phyloP scores from a whole-genome alignment of 352 stramenopile species.

The Detonula confervacea region DNA sequence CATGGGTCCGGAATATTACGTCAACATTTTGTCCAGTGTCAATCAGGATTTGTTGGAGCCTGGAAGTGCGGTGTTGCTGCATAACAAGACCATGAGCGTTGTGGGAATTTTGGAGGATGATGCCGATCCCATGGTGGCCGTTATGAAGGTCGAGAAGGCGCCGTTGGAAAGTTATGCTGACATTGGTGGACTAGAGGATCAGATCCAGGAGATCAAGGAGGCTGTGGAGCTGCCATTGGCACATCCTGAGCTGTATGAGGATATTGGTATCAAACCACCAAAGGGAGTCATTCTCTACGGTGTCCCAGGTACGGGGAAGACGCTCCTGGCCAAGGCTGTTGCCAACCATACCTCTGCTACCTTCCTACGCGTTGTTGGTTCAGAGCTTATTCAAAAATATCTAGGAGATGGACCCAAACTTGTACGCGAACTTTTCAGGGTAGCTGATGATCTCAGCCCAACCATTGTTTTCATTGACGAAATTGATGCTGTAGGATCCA shows the following conservation, averaged over 20 bases:
- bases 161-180: slow-evolving; percentile 99
- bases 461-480: slow-evolving; percentile 99
- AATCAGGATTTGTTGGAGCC: slow-evolving; percentile 99
- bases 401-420: slow-evolving; percentile 99
- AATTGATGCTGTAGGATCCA: slow-evolving; percentile 99
- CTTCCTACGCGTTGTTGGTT: slow-evolving; percentile 99
- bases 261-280: slow-evolving; percentile 97
- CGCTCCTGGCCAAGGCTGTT: slow-evolving; percentile 98
- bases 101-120: slow-evolving; percentile 99
- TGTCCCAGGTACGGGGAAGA: slow-evolving; percentile 99
- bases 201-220: slow-evolving; percentile 94
- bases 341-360: slow-evolving; percentile 99
- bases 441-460: slow-evolving; percentile 97
- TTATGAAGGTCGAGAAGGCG: slow-evolving; percentile 99
- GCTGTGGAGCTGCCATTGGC: slow-evolving; percentile 93
- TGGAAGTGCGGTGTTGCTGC: slow-evolving; percentile 97
- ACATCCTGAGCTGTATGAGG: slow-evolving; percentile 99
- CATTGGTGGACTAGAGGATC: slow-evolving; percentile 98
- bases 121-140: slow-evolving; percentile 98
- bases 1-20: slow-evolving; percentile 99
- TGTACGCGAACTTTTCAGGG: slow-evolving; percentile 98
- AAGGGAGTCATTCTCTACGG: slow-evolving; percentile 99
- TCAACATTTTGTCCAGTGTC: slow-evolving; percentile 99
- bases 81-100: slow-evolving; percentile 99
- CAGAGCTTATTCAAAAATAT: slow-evolving; percentile 99